These are phyloP conservation scores for Alloteropsis angusta DNA, from an alignment of 202 grass and related monocot genomes.

Conservation along the genomic window DNA sequence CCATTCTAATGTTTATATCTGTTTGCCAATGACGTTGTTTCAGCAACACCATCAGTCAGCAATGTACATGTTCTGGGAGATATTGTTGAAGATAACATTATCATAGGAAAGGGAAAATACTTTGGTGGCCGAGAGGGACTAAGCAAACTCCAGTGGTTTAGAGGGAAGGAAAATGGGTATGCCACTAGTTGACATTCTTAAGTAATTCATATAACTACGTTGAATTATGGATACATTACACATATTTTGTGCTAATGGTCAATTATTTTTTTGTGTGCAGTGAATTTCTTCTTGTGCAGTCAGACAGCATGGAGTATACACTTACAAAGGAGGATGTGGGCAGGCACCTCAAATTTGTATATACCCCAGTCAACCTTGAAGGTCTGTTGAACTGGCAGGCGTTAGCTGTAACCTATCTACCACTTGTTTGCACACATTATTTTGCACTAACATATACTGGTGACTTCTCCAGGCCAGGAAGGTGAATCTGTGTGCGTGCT, in stretches of 20 bases:
- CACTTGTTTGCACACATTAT: constrained; percentile 27
- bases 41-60: constrained; percentile 85
- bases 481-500: constrained; percentile 55
- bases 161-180: constrained; percentile 84
- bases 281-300: constrained; percentile 57
- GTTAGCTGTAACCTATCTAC: neutral
- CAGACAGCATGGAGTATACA: constrained; percentile 64
- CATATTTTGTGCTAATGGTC: neutral
- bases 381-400: constrained; percentile 41
- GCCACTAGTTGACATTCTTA: constrained; percentile 1
- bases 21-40: constrained; percentile 33
- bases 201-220: neutral
- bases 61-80: constrained; percentile 72
- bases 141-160: constrained; percentile 82
- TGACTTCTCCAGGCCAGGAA: constrained; percentile 51
- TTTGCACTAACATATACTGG: constrained; percentile 21
- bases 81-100: constrained; percentile 61
- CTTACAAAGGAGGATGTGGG: constrained; percentile 67
- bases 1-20: constrained; percentile 14
- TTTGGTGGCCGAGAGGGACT: constrained; percentile 91
- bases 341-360: constrained; percentile 57
- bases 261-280: constrained; percentile 39
- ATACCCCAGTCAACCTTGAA: constrained; percentile 76
- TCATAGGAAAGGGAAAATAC: constrained; percentile 67
- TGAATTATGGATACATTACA: neutral